Evolutionary conservation across 768 basidiomycete species (phyloP).

Genomic region (Xerocomellus amylosporus): DNA sequence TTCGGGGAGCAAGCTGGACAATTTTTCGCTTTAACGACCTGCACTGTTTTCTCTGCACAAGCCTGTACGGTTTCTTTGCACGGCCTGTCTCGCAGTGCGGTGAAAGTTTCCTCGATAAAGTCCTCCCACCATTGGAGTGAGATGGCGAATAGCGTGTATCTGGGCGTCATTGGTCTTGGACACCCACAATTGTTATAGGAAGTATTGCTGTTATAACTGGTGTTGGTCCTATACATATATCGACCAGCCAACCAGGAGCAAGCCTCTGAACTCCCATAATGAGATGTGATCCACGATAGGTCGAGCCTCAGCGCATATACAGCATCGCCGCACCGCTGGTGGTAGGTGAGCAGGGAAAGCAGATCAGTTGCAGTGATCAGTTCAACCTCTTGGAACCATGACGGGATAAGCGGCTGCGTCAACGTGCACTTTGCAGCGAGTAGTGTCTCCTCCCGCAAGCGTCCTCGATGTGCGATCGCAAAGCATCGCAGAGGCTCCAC

Average conservation of each 20-base stretch:
- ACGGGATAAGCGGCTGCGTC: neutral
- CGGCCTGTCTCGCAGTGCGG: neutral
- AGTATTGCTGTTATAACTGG: too few relatives aligned
- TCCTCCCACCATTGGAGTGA: neutral
- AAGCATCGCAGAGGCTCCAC: constrained; percentile 8
- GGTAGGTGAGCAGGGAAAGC: too few relatives aligned
- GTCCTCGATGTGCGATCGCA: constrained; percentile 26
- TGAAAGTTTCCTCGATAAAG: neutral
- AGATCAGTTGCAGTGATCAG: too few relatives aligned
- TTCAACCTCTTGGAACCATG: too few relatives aligned
- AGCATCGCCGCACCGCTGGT: too few relatives aligned
- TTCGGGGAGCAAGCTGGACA: neutral
- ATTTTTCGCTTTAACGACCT: neutral
- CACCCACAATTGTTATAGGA: too few relatives aligned
- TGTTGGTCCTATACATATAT: too few relatives aligned
- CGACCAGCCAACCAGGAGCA: too few relatives aligned
- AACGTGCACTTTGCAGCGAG: constrained; percentile 32
- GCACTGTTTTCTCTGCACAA: neutral
- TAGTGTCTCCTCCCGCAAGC: constrained; percentile 21
- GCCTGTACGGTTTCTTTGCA: neutral
- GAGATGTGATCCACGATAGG: too few relatives aligned
- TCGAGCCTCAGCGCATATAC: too few relatives aligned
- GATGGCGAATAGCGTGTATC: neutral
- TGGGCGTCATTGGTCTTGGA: neutral
- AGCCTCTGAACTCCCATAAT: too few relatives aligned